Evolutionary conservation across 2,329 filamentous ascomycete species (phyloP).

Genomic region (Aspergillus udagawae): DNA sequence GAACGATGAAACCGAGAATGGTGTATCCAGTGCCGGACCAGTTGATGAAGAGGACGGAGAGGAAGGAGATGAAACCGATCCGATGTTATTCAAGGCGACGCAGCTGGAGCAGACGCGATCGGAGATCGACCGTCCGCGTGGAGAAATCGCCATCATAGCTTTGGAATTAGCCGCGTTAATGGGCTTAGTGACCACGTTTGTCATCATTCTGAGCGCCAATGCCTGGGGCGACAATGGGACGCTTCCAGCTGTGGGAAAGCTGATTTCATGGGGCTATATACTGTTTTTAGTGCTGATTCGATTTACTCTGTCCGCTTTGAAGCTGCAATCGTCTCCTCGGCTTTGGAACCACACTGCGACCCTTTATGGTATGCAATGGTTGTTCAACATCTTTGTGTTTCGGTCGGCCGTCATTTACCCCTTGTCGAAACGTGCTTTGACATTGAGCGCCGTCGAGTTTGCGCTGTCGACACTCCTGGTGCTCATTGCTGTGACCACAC

Average conservation of each 20-base stretch:
- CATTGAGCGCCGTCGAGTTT: slow-evolving; percentile 70
- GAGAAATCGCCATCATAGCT: slow-evolving; percentile 64
- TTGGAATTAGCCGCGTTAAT: slow-evolving; percentile 73
- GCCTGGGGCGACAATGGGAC: slow-evolving; percentile 57
- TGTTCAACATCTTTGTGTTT: slow-evolving; percentile 71
- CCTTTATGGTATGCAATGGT: slow-evolving; percentile 80
- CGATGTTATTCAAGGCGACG: slow-evolving; percentile 54
- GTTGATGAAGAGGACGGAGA: slow-evolving; percentile 36
- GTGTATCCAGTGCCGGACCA: slow-evolving; percentile 54
- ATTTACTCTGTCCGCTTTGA: slow-evolving; percentile 57
- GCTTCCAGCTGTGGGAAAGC: slow-evolving; percentile 60
- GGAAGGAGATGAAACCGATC: slow-evolving; percentile 50
- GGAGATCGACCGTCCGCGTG: slow-evolving; percentile 71
- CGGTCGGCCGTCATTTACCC: slow-evolving; percentile 81
- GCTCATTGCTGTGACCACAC: slow-evolving; percentile 70
- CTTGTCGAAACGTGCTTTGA: slow-evolving; percentile 57
- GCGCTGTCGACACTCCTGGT: slow-evolving; percentile 69
- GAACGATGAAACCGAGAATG: slow-evolving; percentile 36
- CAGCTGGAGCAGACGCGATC: slow-evolving; percentile 46
- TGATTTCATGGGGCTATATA: slow-evolving; percentile 78
- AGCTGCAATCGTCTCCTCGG: slow-evolving; percentile 64
- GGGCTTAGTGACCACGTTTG: slow-evolving; percentile 66
- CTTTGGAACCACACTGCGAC: slow-evolving; percentile 91
- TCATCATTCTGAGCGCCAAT: slow-evolving; percentile 58
- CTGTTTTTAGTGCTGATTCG: slow-evolving; percentile 69